phyloP scores from a whole-genome alignment of 2,329 filamentous ascomycete species.

The Ambrosiella cleistominuta region DNA sequence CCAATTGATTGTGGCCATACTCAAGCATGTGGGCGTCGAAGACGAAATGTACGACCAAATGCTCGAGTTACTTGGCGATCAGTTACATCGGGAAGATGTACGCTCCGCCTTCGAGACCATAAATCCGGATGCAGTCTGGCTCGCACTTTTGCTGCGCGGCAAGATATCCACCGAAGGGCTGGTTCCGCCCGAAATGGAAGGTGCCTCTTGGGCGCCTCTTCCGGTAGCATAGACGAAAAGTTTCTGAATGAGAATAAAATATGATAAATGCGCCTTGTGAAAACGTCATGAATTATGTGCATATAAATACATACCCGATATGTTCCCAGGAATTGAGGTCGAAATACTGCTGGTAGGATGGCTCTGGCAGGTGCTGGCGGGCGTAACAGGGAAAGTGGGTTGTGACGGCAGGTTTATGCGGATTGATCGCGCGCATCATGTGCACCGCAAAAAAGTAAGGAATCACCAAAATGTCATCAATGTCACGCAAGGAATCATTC shows the following conservation, averaged over 20 bases:
- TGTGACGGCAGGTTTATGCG: not conserved
- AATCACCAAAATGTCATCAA: not conserved
- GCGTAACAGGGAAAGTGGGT: not conserved
- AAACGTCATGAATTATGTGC: too few relatives aligned
- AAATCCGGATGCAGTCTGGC: constrained; percentile 65
- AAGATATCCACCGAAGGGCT: constrained; percentile 19
- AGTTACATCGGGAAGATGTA: constrained; percentile 30
- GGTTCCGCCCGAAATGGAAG: constrained; percentile 26
- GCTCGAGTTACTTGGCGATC: constrained; percentile 40
- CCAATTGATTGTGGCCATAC: constrained; percentile 40
- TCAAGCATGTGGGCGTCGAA: constrained; percentile 44
- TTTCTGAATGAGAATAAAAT: too few relatives aligned
- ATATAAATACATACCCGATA: not conserved
- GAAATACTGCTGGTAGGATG: not conserved
- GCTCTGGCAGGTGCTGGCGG: not conserved
- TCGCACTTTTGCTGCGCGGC: constrained; percentile 36
- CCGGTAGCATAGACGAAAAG: constrained; percentile 3
- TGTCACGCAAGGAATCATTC: not conserved
- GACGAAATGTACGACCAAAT: constrained; percentile 57
- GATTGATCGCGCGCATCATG: not conserved
- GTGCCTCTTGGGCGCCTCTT: constrained; percentile 23
- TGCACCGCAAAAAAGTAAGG: not conserved
- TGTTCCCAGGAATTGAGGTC: not conserved
- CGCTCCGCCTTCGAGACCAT: constrained; percentile 40
- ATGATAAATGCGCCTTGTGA: too few relatives aligned